A percentile compares a stretch with the other conserved stretches of the same genome.
These are phyloP conservation scores for Ilex aquifolium DNA, from an alignment of 257 asterid genomes.

Conservation along the genomic window DNA sequence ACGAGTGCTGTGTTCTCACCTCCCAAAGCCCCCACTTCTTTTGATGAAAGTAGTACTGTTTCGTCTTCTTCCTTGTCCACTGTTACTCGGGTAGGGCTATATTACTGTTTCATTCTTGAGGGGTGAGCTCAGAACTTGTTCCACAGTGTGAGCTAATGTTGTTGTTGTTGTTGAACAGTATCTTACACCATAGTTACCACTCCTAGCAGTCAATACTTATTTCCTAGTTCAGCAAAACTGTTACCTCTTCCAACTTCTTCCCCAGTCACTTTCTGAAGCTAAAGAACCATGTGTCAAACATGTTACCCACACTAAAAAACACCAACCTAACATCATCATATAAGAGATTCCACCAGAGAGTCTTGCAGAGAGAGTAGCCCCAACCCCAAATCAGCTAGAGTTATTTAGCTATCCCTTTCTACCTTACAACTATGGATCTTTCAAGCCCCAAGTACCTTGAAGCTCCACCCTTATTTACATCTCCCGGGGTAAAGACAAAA, in stretches of 20 bases:
- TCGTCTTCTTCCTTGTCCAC: constrained; percentile 16
- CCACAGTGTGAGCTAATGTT: constrained; percentile 25
- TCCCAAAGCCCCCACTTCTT: constrained; percentile 37
- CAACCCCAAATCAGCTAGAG: neutral
- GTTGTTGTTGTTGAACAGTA: constrained; percentile 36
- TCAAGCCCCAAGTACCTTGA: constrained; percentile 37
- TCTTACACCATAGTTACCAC: constrained; percentile 9
- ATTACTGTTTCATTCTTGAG: constrained; percentile 19
- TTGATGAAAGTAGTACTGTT: constrained; percentile 15
- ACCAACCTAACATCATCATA: constrained; percentile 11
- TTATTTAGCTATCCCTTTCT: neutral
- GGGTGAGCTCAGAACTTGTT: constrained; percentile 28
- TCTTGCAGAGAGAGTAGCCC: neutral
- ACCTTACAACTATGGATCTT: constrained; percentile 50
- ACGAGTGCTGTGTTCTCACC: constrained; percentile 9
- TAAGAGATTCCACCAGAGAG: neutral
- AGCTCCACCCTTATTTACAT: constrained; percentile 45
- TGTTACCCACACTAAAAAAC: constrained; percentile 12
- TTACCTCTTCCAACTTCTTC: neutral
- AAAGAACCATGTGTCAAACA: constrained; percentile 11
- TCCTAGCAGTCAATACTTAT: constrained; percentile 21
- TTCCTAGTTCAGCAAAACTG: constrained; percentile 9
- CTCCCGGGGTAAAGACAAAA: constrained; percentile 36
- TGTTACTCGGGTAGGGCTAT: constrained; percentile 3
- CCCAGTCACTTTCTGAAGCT: constrained; percentile 22